Percentiles rank a stretch among this genome's conserved stretches.
phyloP scores from a whole-genome alignment of 129 eudicot species.

The Centella asiatica region DNA sequence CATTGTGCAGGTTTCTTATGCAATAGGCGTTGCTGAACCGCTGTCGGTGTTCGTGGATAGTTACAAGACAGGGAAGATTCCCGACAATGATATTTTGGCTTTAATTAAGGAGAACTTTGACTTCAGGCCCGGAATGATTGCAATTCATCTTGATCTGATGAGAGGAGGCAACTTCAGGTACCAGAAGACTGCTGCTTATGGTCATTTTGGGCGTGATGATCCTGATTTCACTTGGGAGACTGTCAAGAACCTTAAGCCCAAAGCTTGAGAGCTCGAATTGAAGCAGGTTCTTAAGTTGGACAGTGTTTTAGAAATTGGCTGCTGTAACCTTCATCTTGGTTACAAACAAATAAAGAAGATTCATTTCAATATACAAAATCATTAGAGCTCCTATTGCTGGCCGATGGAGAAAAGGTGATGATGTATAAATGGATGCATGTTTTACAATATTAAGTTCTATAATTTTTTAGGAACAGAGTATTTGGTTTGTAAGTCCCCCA shows the following conservation, averaged over 20 bases:
- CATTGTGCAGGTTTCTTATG: constrained; percentile 71
- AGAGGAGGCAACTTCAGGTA: constrained; percentile 74
- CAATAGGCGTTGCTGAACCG: constrained; percentile 75
- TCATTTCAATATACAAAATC: neutral
- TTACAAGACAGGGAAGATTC: constrained; percentile 58
- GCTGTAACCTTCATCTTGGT: constrained; percentile 8
- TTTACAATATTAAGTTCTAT: too few species aligned
- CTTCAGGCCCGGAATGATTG: constrained; percentile 81
- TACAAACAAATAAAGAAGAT: constrained; percentile 27
- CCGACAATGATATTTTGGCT: constrained; percentile 56
- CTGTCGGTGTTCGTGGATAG: constrained; percentile 65
- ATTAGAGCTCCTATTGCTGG: neutral
- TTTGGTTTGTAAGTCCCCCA: neutral
- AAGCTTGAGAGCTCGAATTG: constrained; percentile 32
- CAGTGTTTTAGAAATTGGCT: neutral
- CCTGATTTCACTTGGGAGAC: constrained; percentile 87
- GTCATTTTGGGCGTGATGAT: constrained; percentile 76
- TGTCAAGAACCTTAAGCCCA: constrained; percentile 54
- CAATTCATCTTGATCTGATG: constrained; percentile 54
- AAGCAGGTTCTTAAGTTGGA: neutral
- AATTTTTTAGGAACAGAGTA: neutral
- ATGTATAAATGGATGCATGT: neutral
- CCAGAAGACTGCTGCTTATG: constrained; percentile 73
- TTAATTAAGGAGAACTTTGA: constrained; percentile 64
- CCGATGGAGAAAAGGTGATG: neutral